Base-by-base conservation (phyloP, 2,329 filamentous ascomycete species). In the Verticillium dahliae region DNA sequence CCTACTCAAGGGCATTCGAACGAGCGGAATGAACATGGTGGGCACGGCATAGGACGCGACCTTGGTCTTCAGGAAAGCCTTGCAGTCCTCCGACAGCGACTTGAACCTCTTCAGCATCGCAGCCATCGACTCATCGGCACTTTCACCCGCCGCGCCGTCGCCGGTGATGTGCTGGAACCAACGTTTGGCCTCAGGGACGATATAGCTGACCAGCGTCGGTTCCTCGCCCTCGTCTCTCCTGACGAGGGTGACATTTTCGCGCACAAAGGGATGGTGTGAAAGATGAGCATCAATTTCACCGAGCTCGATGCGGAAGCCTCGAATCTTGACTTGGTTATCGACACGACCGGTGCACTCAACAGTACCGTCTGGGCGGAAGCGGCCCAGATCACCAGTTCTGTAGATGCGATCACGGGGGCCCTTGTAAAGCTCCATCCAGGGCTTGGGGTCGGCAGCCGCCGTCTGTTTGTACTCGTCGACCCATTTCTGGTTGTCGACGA, bases 251-350 rank as follows among this genome's bases (percentile, higher is more conserved):
- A 91, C 88, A 74, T 90, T 92, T 67, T 98, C 94, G 50, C 91
- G 84, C 31, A 98, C 85, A 31, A 96, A 76, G 1, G 85, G 86
- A 75, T 91, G 85, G 55, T 87, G 83, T 60, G 86, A 90, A 56
- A 97, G 78, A 72, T 96, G 89, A 52, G 82, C 90, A 74, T 98
- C 93, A 67, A 98, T 97, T 67, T 98, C 95, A 65, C 89, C 90
- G 56, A 98, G 86, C 76, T 99, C 95, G 67, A 99, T 96, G 64
- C 94, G 85, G 81, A 97, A 98, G 1, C 94, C 94, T 63, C 95
- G 89, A 66, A 98, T 94, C 80, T 98, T 99, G 78, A 97, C 91
- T 72, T 98, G 94, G 67, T 89, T 85, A 70, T 98, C 94, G 31
- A 87, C 87, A 62, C 95, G 84, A 27, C 94, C 94, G 10, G 90